Conservation (phyloP, 2,329 filamentous ascomycete species). For the Pestalotiopsis sp. region DNA sequence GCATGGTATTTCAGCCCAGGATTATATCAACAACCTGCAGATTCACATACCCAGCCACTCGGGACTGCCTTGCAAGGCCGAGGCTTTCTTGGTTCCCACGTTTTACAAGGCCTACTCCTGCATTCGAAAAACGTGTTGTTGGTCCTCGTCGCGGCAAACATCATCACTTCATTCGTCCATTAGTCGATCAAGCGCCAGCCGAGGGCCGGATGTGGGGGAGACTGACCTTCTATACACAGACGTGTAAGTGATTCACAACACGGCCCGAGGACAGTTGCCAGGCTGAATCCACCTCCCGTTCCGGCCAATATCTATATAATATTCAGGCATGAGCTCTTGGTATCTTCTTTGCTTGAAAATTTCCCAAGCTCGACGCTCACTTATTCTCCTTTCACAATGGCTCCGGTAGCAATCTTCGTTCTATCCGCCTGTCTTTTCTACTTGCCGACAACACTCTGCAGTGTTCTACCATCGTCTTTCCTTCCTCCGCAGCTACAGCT, state of each 20-base stretch:
- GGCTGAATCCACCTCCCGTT: neutral
- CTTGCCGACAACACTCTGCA: neutral
- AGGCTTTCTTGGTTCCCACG: neutral
- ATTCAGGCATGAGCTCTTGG: neutral
- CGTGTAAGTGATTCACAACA: conserved; percentile 6
- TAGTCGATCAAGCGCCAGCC: conserved; percentile 12
- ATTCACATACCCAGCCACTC: neutral
- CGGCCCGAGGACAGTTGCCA: neutral
- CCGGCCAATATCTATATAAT: neutral
- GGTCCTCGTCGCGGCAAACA: conserved; percentile 11
- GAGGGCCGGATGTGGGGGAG: neutral
- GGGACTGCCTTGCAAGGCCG: neutral
- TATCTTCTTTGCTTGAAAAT: neutral
- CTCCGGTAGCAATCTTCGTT: neutral
- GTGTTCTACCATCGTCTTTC: neutral
- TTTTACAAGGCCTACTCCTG: conserved; percentile 5
- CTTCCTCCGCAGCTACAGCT: neutral
- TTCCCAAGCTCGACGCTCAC: neutral
- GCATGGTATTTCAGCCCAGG: neutral
- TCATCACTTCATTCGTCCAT: neutral
- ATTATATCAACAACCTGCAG: neutral
- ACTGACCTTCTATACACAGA: neutral
- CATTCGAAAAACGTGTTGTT: conserved; percentile 4
- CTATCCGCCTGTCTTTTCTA: neutral
- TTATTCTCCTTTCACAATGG: neutral